Evolutionary conservation across 1,284 basidiomycete genomes (phyloP), one percentile per base, ranked within the genome.

Genomic region (Ganoderma sinense): DNA sequence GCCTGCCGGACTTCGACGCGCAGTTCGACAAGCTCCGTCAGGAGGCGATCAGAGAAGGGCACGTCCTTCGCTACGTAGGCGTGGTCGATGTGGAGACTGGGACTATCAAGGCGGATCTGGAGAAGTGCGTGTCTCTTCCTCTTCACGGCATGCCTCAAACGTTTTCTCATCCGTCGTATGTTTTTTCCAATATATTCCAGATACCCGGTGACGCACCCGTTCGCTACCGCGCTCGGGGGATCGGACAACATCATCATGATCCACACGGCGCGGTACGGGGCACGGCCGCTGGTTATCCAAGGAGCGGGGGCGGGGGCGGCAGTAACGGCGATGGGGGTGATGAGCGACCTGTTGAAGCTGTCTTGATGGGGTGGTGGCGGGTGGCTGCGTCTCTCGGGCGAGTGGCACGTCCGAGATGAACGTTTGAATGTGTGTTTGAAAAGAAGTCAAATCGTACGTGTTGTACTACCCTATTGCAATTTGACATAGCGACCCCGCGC

Each of bases 171-270:
- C 23, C n/a, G 31, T n/a, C 7, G 26, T 56, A 13, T 39, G 59
- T 41, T 61, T 43, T 58, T 53, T 23, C 4, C 48, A 53, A 13
- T 10, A 13, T 10, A 18, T 40, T 39, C 16, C 73, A 97, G 95
- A 78, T 99, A 99, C 80, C 90, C 96, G 10, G 87, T 86, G 29
- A 89, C 91, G 33, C 97, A 99, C 81, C 93, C 97, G 0, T 99
- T 99, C 76, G 97, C 97, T 1, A 97, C 97, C 0, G 95, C 96
- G 0, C 89, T 99, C 14, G 94, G 94, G 41, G 98, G 97, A 1
- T 97, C 96, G 31, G 98, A 99, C 83, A 99, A 99, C 82, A 99
- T 99, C 79, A 90, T 99, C 79, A 95, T 97, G 84, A 99, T 99
- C 89, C 92, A 95, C 80, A 98, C 97, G 0, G 91, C 94, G 80